These are phyloP conservation scores for Murraya paniculata DNA, from an alignment of 345 rosid species.

Conservation along the genomic window DNA sequence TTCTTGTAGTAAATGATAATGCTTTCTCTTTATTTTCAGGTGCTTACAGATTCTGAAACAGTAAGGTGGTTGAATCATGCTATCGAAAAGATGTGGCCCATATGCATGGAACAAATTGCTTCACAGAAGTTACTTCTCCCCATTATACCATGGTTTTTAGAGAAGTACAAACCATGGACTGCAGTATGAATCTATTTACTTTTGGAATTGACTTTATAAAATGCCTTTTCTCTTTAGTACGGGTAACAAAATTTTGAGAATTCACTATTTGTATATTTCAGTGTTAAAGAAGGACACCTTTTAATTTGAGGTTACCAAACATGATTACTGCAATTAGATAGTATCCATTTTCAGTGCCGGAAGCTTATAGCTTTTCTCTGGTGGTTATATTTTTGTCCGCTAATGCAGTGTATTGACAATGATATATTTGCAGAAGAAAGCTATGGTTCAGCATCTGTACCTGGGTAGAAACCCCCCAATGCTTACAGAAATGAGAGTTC, in stretches of 20 bases:
- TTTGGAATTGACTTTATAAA: not conserved
- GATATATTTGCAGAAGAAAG: constrained; percentile 59
- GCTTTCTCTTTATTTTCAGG: constrained; percentile 38
- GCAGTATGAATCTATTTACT: constrained; percentile 46
- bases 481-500: constrained; percentile 78
- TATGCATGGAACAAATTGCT: constrained; percentile 85
- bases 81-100: constrained; percentile 85
- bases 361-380: not conserved
- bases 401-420: constrained; percentile 1
- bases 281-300: not conserved
- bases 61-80: constrained; percentile 92
- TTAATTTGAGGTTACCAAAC: not conserved
- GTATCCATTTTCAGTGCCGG: not conserved
- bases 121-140: constrained; percentile 93
- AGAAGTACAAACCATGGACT: constrained; percentile 97
- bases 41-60: constrained; percentile 79
- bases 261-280: not conserved
- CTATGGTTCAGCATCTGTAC: constrained; percentile 68
- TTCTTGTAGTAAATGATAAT: not conserved
- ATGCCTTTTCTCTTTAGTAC: not conserved
- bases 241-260: not conserved
- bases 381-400: not conserved
- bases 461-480: constrained; percentile 89
- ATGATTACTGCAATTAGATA: not conserved
- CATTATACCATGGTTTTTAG: constrained; percentile 93